Percentiles rank a stretch among this genome's conserved stretches.
Conservation (phyloP, 805 yeast genomes). For the Ogataea nonfermentans region DNA sequence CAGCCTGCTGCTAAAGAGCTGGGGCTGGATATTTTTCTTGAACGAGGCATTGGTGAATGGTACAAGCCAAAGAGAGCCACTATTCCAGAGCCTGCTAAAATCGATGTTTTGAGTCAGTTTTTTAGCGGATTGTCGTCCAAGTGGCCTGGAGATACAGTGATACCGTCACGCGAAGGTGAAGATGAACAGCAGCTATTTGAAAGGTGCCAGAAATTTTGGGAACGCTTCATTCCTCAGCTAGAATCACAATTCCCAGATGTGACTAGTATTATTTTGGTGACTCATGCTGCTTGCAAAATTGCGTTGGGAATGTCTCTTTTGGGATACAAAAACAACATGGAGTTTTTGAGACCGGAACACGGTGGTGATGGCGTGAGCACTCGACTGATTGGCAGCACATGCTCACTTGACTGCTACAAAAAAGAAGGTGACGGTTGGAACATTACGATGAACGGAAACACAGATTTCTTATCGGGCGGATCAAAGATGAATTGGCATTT, state of each 20-base stretch:
- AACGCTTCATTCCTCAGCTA: constrained; percentile 53
- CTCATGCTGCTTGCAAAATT: constrained; percentile 93
- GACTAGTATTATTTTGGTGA: constrained; percentile 65
- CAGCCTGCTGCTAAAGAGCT: constrained; percentile 63
- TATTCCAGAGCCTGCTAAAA: constrained; percentile 68
- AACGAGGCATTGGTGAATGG: constrained; percentile 92
- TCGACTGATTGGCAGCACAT: constrained; percentile 69
- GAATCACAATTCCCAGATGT: constrained; percentile 57
- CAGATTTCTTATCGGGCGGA: constrained; percentile 68
- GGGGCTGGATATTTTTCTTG: constrained; percentile 60
- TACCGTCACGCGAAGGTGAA: constrained; percentile 73
- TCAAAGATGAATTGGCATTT: constrained; percentile 96
- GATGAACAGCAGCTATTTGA: constrained; percentile 63
- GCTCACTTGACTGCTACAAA: constrained; percentile 71
- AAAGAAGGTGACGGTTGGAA: constrained; percentile 49
- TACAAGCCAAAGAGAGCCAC: constrained; percentile 65
- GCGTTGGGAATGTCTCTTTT: constrained; percentile 79
- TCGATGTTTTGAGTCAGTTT: constrained; percentile 45
- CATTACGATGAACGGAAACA: constrained; percentile 66
- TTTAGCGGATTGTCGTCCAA: constrained; percentile 49
- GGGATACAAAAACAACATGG: constrained; percentile 50
- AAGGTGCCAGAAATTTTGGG: constrained; percentile 58
- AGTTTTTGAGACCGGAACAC: constrained; percentile 45
- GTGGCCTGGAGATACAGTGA: constrained; percentile 51
- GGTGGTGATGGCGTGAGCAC: constrained; percentile 38